Evolutionary conservation across 306 rosid genomes (phyloP).

Genomic region (Pyrus pyrifolia): DNA sequence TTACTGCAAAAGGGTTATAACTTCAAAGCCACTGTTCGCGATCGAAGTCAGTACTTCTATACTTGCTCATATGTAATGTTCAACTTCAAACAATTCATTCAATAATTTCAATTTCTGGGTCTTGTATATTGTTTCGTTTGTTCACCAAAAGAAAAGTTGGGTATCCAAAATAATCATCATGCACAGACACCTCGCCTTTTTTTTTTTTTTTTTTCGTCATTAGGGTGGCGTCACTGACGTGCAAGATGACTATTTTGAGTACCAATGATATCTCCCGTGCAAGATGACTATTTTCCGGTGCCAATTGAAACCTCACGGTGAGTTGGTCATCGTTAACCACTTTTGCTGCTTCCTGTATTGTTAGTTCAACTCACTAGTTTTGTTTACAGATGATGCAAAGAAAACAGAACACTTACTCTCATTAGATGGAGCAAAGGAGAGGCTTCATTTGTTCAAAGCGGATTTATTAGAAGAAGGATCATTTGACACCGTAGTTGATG

Average conservation of each 20-base stretch:
- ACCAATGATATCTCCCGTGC: too few relatives aligned
- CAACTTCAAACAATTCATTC: too few relatives aligned
- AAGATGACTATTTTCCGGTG: neutral
- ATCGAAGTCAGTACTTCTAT: slow-evolving; percentile 17
- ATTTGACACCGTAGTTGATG: slow-evolving; percentile 34
- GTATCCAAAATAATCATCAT: too few relatives aligned
- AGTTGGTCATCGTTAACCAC: neutral
- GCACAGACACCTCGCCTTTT: too few relatives aligned
- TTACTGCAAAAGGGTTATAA: slow-evolving; percentile 41
- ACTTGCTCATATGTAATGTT: neutral
- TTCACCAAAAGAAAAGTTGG: too few relatives aligned
- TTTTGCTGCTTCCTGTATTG: neutral
- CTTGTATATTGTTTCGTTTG: too few relatives aligned
- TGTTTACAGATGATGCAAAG: slow-evolving; percentile 29
- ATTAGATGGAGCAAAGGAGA: slow-evolving; percentile 36
- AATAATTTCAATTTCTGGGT: too few relatives aligned
- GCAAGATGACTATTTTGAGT: too few relatives aligned
- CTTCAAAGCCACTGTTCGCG: slow-evolving; percentile 38
- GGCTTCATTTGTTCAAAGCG: slow-evolving; percentile 28
- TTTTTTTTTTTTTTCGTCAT: too few relatives aligned
- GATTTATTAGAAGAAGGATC: slow-evolving; percentile 42
- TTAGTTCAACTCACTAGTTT: neutral
- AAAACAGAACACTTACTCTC: slow-evolving; percentile 33
- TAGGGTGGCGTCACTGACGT: too few relatives aligned
- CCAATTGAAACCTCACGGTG: neutral